Base-by-base conservation (phyloP, 768 basidiomycete genomes). In the Tylopilus plumbeoviolaceoides region DNA sequence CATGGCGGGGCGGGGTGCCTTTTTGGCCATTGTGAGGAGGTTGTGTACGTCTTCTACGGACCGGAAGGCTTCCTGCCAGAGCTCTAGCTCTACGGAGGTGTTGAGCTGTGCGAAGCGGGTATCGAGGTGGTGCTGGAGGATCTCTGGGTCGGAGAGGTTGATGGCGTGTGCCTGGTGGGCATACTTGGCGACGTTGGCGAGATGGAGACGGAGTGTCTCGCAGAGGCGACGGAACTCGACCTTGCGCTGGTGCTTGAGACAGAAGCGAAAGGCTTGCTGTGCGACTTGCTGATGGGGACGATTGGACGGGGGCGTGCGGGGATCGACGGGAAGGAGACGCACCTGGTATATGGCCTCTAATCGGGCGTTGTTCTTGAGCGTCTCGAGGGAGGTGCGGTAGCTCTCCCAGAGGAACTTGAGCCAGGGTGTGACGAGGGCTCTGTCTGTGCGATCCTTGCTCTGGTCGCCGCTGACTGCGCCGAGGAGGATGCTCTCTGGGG, bases 351-450 rank as follows among this genome's bases (percentile, higher is more conserved):
- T 91, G 17, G 76, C 73, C 72, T 99, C 95, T 36, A 98, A 73
- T 17, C 95, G 77, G 17, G 92, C 89, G 64, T 2, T 23, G 23
- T 23, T n/a, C n/a, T n/a, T n/a, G n/a, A n/a, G n/a, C n/a, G n/a
- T n/a, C n/a, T n/a, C n/a, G n/a, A n/a, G n/a, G n/a, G n/a, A n/a
- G n/a, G n/a, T n/a, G n/a, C n/a, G n/a, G n/a, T n/a, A n/a, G n/a
- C n/a, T 91, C 77, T 98, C 95, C 94, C 95, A 98, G n/a, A 94
- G 79, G 71, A 98, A 97, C 67, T 95, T 94, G 66, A 98, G 87
- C 87, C 94, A 97, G 0, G 95, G 95, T 0, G 93, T 97, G 58
- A 99, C 93, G 47, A 98, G 80, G 7, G 93, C 89, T 43, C 95
- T 76, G 72, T 98, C 95, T 28, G 93, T 97, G 61, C 95, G 77